Conservation (phyloP, 2,329 filamentous ascomycete species). For the Paraconiothyrium brasiliense region DNA sequence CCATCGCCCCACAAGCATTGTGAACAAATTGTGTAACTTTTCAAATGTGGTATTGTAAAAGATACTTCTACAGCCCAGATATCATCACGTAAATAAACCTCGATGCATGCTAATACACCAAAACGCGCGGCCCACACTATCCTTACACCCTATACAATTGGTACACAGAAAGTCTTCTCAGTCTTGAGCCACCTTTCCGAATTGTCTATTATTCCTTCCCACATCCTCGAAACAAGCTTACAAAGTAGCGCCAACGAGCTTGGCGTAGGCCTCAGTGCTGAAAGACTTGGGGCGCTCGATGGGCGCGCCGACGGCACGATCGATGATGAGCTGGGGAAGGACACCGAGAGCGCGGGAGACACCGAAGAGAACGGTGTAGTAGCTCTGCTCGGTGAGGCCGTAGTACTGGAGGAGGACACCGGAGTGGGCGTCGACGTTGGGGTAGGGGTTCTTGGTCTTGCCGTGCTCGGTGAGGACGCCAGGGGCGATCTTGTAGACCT, state of each 20-base stretch:
- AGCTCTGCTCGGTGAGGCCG: constrained; percentile 97
- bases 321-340: constrained; percentile 98
- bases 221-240: constrained; percentile 60
- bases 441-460: constrained; percentile 99
- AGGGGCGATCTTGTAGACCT: constrained; percentile 99
- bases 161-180: constrained; percentile 42
- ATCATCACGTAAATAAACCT: constrained; percentile 29
- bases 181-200: constrained; percentile 32
- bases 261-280: constrained; percentile 95
- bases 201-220: constrained; percentile 15
- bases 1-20: not conserved
- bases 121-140: constrained; percentile 36
- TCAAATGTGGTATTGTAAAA: constrained; percentile 40
- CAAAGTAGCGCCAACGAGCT: constrained; percentile 89
- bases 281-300: constrained; percentile 99
- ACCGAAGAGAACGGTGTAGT: constrained; percentile 99
- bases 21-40: constrained; percentile 10
- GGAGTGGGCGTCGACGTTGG: constrained; percentile 98
- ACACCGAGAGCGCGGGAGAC: constrained; percentile 98
- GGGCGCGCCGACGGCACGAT: constrained; percentile 94
- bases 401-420: constrained; percentile 99
- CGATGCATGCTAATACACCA: constrained; percentile 36
- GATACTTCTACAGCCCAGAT: constrained; percentile 40
- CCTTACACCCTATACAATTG: constrained; percentile 49
- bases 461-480: constrained; percentile 98